Evolutionary conservation across 2,329 filamentous ascomycete genomes (phyloP).

Genomic region (Zasmidium cellare): DNA sequence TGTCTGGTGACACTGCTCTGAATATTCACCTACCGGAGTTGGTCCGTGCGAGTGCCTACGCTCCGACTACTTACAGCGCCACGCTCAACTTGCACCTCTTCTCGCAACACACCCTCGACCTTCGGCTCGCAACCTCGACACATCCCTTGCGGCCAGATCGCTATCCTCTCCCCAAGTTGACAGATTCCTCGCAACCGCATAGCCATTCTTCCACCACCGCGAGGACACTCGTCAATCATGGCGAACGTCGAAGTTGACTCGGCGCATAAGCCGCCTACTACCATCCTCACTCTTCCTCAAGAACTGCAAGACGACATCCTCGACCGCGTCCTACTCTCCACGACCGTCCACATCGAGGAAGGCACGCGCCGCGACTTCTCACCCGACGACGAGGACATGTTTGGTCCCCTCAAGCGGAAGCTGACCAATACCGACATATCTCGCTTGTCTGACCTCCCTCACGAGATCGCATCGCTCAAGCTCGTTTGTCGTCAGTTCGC

Average conservation of each 20-base stretch:
- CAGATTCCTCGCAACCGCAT: too few relatives aligned
- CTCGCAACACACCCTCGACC: too few relatives aligned
- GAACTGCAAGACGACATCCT: background rate
- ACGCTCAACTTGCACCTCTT: too few relatives aligned
- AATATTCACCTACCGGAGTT: background rate
- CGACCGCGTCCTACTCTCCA: background rate
- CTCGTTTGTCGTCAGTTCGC: conserved; percentile 4
- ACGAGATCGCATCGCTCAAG: background rate
- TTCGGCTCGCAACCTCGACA: too few relatives aligned
- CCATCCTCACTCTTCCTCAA: background rate
- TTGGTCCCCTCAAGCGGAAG: too few relatives aligned
- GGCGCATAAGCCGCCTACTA: background rate
- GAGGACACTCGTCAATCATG: background rate
- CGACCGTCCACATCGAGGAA: background rate
- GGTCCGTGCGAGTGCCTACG: background rate
- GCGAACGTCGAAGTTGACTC: background rate
- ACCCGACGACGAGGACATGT: too few relatives aligned
- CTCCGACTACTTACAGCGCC: background rate
- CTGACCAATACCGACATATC: background rate
- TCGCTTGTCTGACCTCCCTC: background rate
- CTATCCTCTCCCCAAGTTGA: too few relatives aligned
- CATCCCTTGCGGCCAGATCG: too few relatives aligned
- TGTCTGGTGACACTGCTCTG: too few relatives aligned
- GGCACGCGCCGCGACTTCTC: too few relatives aligned
- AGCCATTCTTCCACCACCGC: too few relatives aligned